Conservation (phyloP, 768 basidiomycete genomes). For the Amanita fuliginea region DNA sequence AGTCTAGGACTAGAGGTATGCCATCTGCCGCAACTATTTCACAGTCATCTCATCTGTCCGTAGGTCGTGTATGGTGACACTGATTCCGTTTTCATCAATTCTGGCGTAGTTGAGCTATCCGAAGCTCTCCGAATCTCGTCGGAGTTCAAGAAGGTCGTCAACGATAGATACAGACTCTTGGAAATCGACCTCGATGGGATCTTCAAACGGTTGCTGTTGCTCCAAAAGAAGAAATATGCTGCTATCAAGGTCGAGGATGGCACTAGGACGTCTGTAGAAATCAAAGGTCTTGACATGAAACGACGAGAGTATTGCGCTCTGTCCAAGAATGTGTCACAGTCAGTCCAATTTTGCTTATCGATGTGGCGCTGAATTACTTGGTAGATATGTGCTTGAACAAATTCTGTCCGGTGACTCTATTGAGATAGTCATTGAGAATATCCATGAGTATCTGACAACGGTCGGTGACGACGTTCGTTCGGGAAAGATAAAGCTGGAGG, state of each 20-base stretch:
- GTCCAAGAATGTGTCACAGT: constrained; percentile 92
- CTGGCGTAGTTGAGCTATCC: constrained; percentile 78
- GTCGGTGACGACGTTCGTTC: constrained; percentile 71
- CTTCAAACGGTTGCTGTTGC: constrained; percentile 82
- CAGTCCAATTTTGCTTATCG: constrained; percentile 18
- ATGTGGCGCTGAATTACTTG: not conserved
- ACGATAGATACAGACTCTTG: constrained; percentile 88
- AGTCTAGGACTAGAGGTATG: constrained; percentile 80
- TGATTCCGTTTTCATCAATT: constrained; percentile 97
- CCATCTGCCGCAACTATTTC: not conserved
- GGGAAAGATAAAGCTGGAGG: constrained; percentile 76
- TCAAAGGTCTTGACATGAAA: constrained; percentile 99
- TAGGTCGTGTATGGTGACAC: constrained; percentile 99
- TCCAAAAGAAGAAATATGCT: constrained; percentile 99
- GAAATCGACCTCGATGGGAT: constrained; percentile 96
- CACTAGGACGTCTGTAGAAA: constrained; percentile 64
- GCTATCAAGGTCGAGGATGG: constrained; percentile 91
- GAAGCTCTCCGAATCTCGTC: constrained; percentile 88
- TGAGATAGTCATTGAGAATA: constrained; percentile 79
- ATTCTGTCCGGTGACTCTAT: constrained; percentile 88
- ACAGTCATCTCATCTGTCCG: not conserved
- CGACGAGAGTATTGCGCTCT: constrained; percentile 88
- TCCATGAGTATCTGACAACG: constrained; percentile 81
- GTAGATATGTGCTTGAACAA: constrained; percentile 79
- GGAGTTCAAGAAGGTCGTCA: constrained; percentile 92